Conservation (phyloP, 345 rosid genomes). For the Cardiospermum halicacabum region DNA sequence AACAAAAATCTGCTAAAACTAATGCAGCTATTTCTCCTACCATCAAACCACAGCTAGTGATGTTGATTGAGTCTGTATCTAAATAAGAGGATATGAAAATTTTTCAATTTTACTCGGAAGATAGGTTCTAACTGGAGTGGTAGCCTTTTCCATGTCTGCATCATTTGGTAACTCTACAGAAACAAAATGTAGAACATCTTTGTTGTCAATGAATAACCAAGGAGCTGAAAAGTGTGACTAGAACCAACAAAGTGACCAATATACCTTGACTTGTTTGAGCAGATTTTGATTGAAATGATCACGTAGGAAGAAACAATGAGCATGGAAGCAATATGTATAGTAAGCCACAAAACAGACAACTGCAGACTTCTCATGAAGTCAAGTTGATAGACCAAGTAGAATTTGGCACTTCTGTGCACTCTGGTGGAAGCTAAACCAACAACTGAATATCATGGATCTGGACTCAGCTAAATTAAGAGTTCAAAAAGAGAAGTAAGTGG, state of each 20-base stretch:
- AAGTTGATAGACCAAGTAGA: background rate
- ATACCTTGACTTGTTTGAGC: slow-evolving; percentile 71
- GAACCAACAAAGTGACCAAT: slow-evolving; percentile 10
- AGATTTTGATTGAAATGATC: slow-evolving; percentile 64
- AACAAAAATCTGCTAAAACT: slow-evolving; percentile 68
- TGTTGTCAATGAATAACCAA: background rate
- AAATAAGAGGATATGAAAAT: background rate
- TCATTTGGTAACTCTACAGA: slow-evolving; percentile 52
- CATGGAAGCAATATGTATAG: background rate
- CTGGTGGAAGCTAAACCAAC: background rate
- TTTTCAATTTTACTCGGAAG: background rate
- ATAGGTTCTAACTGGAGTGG: background rate
- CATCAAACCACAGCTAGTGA: background rate
- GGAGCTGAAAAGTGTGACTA: background rate
- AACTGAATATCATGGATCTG: background rate
- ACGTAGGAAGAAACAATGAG: slow-evolving; percentile 35
- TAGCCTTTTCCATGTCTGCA: slow-evolving; percentile 4
- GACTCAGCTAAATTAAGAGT: background rate
- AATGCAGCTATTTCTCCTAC: too few species aligned
- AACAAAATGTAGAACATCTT: background rate
- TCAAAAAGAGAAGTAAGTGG: background rate
- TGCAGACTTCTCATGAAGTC: background rate
- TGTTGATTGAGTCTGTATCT: background rate
- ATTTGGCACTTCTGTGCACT: background rate
- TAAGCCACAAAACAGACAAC: background rate